Evolutionary conservation across 495 filamentous ascomycete genomes (phyloP).

Genomic region (Hamigera avellanea): DNA sequence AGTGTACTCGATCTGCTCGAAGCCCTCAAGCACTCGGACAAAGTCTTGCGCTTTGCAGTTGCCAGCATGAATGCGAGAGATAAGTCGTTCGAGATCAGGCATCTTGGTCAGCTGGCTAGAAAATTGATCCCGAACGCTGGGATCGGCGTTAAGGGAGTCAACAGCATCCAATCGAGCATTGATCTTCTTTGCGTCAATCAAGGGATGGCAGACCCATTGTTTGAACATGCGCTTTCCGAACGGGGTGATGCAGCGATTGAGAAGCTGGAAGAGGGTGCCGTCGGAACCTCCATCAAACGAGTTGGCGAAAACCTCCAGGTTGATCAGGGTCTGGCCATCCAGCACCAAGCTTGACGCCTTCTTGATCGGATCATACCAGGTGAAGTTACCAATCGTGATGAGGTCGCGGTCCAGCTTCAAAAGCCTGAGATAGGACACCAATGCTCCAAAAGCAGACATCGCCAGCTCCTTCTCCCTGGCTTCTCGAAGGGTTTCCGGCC

Average conservation of each 20-base stretch:
- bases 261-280: slow-evolving; percentile 78
- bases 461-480: slow-evolving; percentile 68
- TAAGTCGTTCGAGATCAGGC: slow-evolving; percentile 88
- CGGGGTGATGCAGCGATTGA: slow-evolving; percentile 92
- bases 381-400: slow-evolving; percentile 83
- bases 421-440: slow-evolving; percentile 75
- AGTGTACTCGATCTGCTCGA: slow-evolving; percentile 92
- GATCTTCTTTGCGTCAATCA: slow-evolving; percentile 76
- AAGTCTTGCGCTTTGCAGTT: slow-evolving; percentile 85
- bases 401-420: slow-evolving; percentile 85
- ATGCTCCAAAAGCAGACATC: slow-evolving; percentile 88
- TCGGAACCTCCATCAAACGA: slow-evolving; percentile 74
- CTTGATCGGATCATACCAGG: slow-evolving; percentile 85
- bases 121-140: slow-evolving; percentile 67
- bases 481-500: slow-evolving; percentile 67
- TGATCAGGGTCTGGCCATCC: slow-evolving; percentile 94
- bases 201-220: slow-evolving; percentile 95
- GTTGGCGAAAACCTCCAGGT: slow-evolving; percentile 94
- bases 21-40: slow-evolving; percentile 86
- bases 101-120: slow-evolving; percentile 76
- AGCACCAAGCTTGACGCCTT: slow-evolving; percentile 87
- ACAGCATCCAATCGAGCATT: slow-evolving; percentile 95
- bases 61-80: slow-evolving; percentile 89
- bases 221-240: slow-evolving; percentile 96
- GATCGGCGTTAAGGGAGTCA: slow-evolving; percentile 78